Percentiles rank a stretch among this genome's conserved stretches.
These are phyloP conservation scores for Otatea glauca DNA, from an alignment of 176 grass and related monocot species.

Conservation along the genomic window DNA sequence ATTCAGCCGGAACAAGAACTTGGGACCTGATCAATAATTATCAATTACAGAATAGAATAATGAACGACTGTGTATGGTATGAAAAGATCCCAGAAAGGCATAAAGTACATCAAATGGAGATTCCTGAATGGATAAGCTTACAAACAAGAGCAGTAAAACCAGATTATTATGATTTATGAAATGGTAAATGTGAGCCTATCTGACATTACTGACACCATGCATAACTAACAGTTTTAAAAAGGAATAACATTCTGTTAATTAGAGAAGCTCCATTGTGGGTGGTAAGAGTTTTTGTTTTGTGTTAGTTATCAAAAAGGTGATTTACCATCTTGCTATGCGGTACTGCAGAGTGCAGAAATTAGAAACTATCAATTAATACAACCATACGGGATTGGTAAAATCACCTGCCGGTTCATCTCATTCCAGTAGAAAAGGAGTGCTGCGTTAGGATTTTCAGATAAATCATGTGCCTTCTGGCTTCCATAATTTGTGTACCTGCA, in stretches of 20 bases:
- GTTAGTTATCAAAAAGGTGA: background rate
- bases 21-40: conserved; percentile 37
- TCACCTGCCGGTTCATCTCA: conserved; percentile 86
- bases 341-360: background rate
- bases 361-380: background rate
- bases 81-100: conserved; percentile 2
- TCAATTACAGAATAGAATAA: conserved; percentile 3
- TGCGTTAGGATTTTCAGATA: conserved; percentile 79
- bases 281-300: background rate
- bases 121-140: background rate
- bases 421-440: conserved; percentile 96
- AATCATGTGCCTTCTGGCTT: conserved; percentile 75
- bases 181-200: background rate
- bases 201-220: background rate
- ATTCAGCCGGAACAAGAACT: conserved; percentile 19
- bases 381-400: conserved; percentile 12
- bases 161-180: background rate
- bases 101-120: background rate
- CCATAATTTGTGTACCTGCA: conserved; percentile 94
- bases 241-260: background rate
- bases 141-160: background rate
- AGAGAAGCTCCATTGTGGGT: background rate
- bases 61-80: background rate
- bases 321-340: background rate
- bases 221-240: conserved; percentile 22